Conservation (phyloP, 352 stramenopile species). For the Phytophthora agathidicida region DNA sequence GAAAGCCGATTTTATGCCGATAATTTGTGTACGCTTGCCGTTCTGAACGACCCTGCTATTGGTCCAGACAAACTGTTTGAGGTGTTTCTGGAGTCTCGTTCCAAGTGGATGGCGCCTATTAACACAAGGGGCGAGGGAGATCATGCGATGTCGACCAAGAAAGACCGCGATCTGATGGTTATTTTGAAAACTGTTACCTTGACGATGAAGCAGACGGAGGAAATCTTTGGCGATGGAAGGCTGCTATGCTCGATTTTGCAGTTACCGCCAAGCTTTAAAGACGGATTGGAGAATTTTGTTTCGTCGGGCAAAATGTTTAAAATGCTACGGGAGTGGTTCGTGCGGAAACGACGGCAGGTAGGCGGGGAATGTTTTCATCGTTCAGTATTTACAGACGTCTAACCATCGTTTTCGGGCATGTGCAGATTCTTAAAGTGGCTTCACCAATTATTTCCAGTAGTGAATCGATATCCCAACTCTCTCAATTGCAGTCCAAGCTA, state of each 20-base stretch:
- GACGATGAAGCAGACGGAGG: conserved; percentile 58
- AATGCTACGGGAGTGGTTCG: conserved; percentile 45
- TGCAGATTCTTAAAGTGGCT: conserved; percentile 50
- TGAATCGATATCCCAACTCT: conserved; percentile 59
- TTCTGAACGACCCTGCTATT: conserved; percentile 39
- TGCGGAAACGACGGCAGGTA: conserved; percentile 47
- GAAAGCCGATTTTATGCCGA: conserved; percentile 66
- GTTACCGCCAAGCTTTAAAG: conserved; percentile 31
- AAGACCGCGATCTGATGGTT: conserved; percentile 47
- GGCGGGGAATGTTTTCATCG: background rate
- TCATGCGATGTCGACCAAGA: conserved; percentile 4
- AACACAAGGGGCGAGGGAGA: conserved; percentile 16
- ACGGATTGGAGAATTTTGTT: conserved; percentile 35
- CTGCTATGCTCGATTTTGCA: conserved; percentile 36
- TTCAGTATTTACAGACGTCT: background rate
- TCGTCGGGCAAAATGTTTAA: conserved; percentile 37
- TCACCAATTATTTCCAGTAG: conserved; percentile 61
- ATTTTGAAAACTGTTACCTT: conserved; percentile 67
- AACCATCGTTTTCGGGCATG: background rate
- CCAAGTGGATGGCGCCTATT: conserved; percentile 51
- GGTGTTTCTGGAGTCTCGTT: conserved; percentile 55
- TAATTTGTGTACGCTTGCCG: conserved; percentile 58
- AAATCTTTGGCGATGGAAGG: conserved; percentile 54
- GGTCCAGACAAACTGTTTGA: conserved; percentile 43
- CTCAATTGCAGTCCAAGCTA: conserved; percentile 64